Evolutionary conservation across 306 rosid species (phyloP).

Genomic region (Quercus wislizeni): DNA sequence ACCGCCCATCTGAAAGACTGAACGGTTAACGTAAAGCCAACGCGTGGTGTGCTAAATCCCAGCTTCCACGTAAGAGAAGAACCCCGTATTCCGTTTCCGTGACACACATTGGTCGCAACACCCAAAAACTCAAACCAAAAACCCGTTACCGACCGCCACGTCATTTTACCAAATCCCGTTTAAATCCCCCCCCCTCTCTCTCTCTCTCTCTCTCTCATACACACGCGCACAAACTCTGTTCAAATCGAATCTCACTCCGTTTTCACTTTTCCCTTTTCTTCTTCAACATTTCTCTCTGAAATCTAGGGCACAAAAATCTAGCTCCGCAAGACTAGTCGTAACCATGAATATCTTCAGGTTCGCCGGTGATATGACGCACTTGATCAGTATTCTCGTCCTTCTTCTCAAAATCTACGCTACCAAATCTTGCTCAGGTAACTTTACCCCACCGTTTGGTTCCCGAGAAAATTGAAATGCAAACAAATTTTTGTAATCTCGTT

Average conservation of each 20-base stretch:
- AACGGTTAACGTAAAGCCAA: not conserved
- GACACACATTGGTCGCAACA: constrained; percentile 19
- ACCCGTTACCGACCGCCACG: constrained; percentile 38
- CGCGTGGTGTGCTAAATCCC: not conserved
- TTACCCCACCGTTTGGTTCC: not conserved
- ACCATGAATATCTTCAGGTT: constrained; percentile 89
- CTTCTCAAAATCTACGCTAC: constrained; percentile 97
- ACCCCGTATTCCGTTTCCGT: too few relatives aligned
- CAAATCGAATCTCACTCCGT: too few relatives aligned
- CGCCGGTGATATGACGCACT: constrained; percentile 94
- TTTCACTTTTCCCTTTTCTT: too few relatives aligned
- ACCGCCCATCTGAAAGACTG: not conserved
- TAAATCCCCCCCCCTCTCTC: too few relatives aligned
- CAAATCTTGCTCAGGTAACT: constrained; percentile 86
- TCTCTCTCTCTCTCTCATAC: not conserved
- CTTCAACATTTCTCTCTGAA: not conserved
- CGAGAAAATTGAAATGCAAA: not conserved
- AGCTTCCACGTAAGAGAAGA: not conserved
- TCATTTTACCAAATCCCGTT: not conserved
- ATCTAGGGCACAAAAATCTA: constrained; percentile 30
- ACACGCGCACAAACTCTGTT: too few relatives aligned
- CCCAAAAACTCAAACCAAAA: not conserved
- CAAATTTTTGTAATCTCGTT: too few relatives aligned
- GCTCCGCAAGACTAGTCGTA: not conserved
- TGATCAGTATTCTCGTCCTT: constrained; percentile 79